These are phyloP conservation scores for Suillus bovinus DNA, from an alignment of 768 basidiomycete species.

Conservation along the genomic window DNA sequence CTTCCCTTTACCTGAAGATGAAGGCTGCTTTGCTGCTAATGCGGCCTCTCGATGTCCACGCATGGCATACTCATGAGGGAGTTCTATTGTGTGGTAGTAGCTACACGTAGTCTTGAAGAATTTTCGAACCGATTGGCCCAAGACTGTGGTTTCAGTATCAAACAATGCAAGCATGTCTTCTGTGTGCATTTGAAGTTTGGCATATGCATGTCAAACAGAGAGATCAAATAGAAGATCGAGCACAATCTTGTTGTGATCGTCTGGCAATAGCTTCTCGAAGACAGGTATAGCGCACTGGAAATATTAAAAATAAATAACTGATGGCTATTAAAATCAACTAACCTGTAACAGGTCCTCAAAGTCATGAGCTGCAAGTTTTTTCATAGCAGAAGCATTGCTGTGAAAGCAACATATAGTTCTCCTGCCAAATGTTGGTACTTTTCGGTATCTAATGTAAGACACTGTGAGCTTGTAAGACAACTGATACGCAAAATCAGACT, in stretches of 20 bases:
- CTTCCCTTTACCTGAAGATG: not conserved
- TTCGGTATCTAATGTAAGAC: slow-evolving; percentile 15
- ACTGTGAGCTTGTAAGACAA: not conserved
- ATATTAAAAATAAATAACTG: not conserved
- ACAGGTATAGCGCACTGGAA: slow-evolving; percentile 35
- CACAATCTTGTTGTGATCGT: slow-evolving; percentile 16
- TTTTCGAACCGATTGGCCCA: slow-evolving; percentile 24
- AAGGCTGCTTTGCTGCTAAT: slow-evolving; percentile 1
- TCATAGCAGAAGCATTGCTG: slow-evolving; percentile 12
- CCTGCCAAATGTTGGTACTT: slow-evolving; percentile 14
- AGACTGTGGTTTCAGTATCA: not conserved
- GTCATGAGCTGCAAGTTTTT: slow-evolving; percentile 10
- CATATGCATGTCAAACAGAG: slow-evolving; percentile 31
- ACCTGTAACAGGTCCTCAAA: slow-evolving; percentile 16
- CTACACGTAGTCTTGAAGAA: slow-evolving; percentile 26
- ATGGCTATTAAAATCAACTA: not conserved
- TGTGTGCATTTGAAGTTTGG: slow-evolving; percentile 31
- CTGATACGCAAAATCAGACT: not conserved
- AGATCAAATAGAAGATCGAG: slow-evolving; percentile 19
- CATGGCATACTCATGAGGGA: slow-evolving; percentile 28
- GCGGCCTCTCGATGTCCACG: slow-evolving; percentile 22
- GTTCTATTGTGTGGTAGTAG: slow-evolving; percentile 29
- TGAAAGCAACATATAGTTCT: slow-evolving; percentile 10
- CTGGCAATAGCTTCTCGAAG: slow-evolving; percentile 38
- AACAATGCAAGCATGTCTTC: slow-evolving; percentile 14